These are phyloP conservation scores for Marchantia polymorpha DNA, from an alignment of 225 moss, liverwort and hornwort genomes.

Conservation along the genomic window DNA sequence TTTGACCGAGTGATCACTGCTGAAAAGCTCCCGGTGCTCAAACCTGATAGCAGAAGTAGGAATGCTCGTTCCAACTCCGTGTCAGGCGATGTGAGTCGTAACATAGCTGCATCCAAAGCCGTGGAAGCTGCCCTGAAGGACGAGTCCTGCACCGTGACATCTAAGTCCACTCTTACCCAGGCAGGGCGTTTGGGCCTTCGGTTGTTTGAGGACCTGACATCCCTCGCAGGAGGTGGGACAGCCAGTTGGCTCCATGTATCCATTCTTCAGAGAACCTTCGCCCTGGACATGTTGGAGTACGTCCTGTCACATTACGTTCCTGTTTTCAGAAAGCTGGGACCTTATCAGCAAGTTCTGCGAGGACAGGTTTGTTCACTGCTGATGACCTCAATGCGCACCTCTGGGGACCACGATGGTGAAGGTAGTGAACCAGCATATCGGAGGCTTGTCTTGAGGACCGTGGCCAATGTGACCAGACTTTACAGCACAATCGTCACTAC, in stretches of 20 bases:
- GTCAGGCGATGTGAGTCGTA: constrained; percentile 62
- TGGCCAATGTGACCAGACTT: constrained; percentile 86
- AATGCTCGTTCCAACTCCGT: constrained; percentile 72
- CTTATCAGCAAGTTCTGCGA: constrained; percentile 84
- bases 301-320: constrained; percentile 87
- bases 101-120: constrained; percentile 52
- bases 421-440: constrained; percentile 81
- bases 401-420: constrained; percentile 75
- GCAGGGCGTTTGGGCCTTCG: constrained; percentile 84
- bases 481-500: constrained; percentile 84
- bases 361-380: constrained; percentile 92
- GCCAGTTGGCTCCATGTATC: constrained; percentile 83
- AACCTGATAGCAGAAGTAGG: constrained; percentile 72
- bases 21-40: constrained; percentile 69
- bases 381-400: constrained; percentile 92
- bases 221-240: constrained; percentile 79
- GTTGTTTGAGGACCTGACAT: constrained; percentile 85
- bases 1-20: constrained; percentile 80
- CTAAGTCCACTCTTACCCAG: constrained; percentile 57
- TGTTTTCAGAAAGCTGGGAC: constrained; percentile 69
- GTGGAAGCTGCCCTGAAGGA: constrained; percentile 66
- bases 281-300: constrained; percentile 94
- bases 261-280: constrained; percentile 73
- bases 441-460: constrained; percentile 83
- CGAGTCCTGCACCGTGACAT: constrained; percentile 51